Evolutionary conservation across 441 rosid genomes (phyloP).

Genomic region (Dalechampia spathulata): DNA sequence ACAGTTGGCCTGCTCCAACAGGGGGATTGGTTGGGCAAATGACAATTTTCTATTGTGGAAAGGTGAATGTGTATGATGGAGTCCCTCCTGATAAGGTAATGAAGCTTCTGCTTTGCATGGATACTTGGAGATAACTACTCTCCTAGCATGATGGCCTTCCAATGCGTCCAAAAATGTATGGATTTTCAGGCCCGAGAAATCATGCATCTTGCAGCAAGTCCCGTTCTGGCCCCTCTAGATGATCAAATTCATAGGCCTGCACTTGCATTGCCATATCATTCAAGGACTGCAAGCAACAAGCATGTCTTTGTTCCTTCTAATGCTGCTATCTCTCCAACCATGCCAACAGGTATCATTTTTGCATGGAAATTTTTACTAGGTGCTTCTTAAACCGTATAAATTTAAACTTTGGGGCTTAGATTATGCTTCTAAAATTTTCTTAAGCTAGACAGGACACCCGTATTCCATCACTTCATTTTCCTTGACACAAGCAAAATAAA

Average conservation of each 20-base stretch:
- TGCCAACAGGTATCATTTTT: constrained; percentile 48
- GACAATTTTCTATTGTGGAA: constrained; percentile 93
- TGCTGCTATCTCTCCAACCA: constrained; percentile 32
- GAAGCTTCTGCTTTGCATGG: constrained; percentile 28
- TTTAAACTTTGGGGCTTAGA: background rate
- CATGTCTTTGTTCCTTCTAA: constrained; percentile 28
- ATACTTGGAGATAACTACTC: constrained; percentile 26
- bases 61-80: constrained; percentile 84
- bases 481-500: background rate
- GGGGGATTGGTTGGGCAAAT: constrained; percentile 53
- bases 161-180: constrained; percentile 30
- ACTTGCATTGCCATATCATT: constrained; percentile 31
- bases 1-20: constrained; percentile 44
- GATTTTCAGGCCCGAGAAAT: constrained; percentile 78
- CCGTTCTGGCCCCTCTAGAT: constrained; percentile 46
- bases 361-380: constrained; percentile 6
- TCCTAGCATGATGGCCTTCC: constrained; percentile 30
- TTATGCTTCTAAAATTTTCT: background rate
- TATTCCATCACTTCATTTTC: background rate
- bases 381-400: constrained; percentile 1
- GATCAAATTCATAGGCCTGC: constrained; percentile 32
- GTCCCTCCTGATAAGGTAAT: constrained; percentile 85
- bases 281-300: constrained; percentile 27
- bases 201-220: constrained; percentile 81
- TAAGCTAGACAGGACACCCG: background rate